Percentiles rank a stretch among this genome's conserved stretches.
These are phyloP conservation scores for Colletotrichum eleusines DNA, from an alignment of 2,329 filamentous ascomycete species.

Conservation along the genomic window DNA sequence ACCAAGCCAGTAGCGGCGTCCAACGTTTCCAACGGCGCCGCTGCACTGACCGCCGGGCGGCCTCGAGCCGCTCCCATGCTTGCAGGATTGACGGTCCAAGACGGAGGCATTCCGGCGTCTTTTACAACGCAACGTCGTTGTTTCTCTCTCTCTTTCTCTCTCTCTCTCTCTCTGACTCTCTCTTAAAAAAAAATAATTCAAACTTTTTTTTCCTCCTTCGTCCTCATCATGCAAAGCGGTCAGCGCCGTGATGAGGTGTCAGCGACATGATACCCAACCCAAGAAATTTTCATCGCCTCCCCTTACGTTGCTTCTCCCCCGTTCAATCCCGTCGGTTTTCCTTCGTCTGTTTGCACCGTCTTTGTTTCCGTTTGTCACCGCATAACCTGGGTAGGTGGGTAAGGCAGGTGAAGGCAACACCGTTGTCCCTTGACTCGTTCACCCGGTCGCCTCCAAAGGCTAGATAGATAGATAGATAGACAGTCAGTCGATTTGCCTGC, in stretches of 20 bases:
- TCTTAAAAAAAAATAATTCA: too few species aligned
- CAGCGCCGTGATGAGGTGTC: not conserved
- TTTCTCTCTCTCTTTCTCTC: not conserved
- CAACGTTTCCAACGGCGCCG: not conserved
- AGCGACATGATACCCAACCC: not conserved
- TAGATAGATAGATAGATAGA: not conserved
- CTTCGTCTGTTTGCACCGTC: not conserved
- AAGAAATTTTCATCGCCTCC: slow-evolving; percentile 29
- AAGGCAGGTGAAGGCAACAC: not conserved
- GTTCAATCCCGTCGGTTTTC: not conserved
- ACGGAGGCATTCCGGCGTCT: slow-evolving; percentile 6
- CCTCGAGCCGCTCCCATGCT: slow-evolving; percentile 3
- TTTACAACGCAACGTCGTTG: too few species aligned
- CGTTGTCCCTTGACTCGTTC: not conserved
- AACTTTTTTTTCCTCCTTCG: not conserved
- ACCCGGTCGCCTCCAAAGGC: not conserved
- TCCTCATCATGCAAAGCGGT: not conserved
- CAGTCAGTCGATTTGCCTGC: not conserved
- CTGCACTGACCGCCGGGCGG: slow-evolving; percentile 29
- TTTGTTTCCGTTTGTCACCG: not conserved
- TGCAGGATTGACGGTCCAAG: not conserved
- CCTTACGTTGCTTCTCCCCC: not conserved
- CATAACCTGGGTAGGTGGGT: not conserved
- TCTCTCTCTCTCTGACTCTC: too few species aligned
- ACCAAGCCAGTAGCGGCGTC: not conserved